Evolutionary conservation across 768 basidiomycete genomes (phyloP).

Genomic region (Hydnomerulius pinastri): DNA sequence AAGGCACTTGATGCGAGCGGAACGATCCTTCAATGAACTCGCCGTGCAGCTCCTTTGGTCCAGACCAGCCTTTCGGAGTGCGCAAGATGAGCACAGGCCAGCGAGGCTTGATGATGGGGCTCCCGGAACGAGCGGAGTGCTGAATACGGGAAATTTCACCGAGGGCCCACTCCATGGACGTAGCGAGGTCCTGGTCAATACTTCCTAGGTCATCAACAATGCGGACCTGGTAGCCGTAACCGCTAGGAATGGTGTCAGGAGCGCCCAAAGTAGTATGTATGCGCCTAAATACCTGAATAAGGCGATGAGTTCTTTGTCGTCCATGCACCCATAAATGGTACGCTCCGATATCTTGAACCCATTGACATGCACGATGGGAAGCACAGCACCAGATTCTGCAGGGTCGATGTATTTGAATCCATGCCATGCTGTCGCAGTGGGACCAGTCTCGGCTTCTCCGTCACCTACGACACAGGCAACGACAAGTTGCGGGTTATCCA

Average conservation of each 20-base stretch:
- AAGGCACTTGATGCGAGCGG: conserved; percentile 87
- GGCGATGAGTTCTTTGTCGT: conserved; percentile 75
- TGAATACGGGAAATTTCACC: conserved; percentile 78
- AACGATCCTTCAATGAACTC: conserved; percentile 81
- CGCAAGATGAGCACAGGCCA: conserved; percentile 89
- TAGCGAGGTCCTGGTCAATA: conserved; percentile 80
- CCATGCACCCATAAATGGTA: conserved; percentile 90
- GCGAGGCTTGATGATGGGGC: conserved; percentile 82
- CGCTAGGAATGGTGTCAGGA: conserved; percentile 38
- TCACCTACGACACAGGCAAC: conserved; percentile 85
- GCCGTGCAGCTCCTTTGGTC: conserved; percentile 66
- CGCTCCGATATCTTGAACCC: conserved; percentile 91
- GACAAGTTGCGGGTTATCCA: conserved; percentile 89
- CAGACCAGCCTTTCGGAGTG: conserved; percentile 81
- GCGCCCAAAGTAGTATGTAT: not conserved
- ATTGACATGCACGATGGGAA: conserved; percentile 89
- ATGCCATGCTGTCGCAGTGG: conserved; percentile 82
- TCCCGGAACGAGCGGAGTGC: conserved; percentile 70
- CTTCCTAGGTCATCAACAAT: conserved; percentile 69
- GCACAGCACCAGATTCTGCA: conserved; percentile 82
- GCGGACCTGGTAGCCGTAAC: conserved; percentile 88
- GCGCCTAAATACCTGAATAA: conserved; percentile 62
- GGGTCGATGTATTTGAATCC: conserved; percentile 91
- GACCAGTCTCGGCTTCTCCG: conserved; percentile 83
- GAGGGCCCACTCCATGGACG: conserved; percentile 80